phyloP scores from a whole-genome alignment of 768 basidiomycete species.

The Boletus sp. region DNA sequence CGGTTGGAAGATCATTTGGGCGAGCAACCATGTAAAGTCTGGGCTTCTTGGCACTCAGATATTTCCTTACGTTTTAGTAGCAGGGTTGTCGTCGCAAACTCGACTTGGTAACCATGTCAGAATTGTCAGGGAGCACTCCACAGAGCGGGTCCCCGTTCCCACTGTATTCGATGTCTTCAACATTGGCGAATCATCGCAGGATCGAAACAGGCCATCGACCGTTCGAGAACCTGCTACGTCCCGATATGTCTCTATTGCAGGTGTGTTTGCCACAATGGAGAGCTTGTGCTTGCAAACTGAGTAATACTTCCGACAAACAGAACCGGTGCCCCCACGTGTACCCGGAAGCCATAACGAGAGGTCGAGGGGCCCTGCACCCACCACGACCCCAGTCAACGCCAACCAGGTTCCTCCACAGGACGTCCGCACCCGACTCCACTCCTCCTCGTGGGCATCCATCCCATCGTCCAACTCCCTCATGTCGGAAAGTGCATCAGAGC shows the following conservation, averaged over 20 bases:
- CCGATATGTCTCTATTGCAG: constrained; percentile 11
- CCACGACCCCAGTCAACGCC: neutral
- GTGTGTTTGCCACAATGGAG: constrained; percentile 5
- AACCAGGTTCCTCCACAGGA: constrained; percentile 14
- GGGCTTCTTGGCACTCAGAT: neutral
- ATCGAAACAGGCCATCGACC: constrained; percentile 13
- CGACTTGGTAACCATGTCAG: constrained; percentile 15
- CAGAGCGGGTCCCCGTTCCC: constrained; percentile 21
- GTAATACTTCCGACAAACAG: constrained; percentile 9
- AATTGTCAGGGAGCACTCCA: constrained; percentile 22
- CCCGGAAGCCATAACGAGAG: constrained; percentile 11
- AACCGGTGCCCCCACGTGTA: constrained; percentile 16
- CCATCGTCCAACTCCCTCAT: constrained; percentile 41
- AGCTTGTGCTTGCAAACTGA: neutral
- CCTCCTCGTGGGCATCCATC: constrained; percentile 31
- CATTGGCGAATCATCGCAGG: constrained; percentile 21
- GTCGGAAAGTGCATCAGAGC: constrained; percentile 45
- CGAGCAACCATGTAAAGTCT: constrained; percentile 12
- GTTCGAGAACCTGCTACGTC: constrained; percentile 8
- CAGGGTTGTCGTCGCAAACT: constrained; percentile 3
- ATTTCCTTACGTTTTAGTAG: neutral
- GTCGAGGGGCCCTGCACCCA: constrained; percentile 15
- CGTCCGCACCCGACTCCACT: constrained; percentile 17
- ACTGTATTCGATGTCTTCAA: constrained; percentile 33
- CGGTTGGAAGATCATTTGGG: constrained; percentile 4